phyloP scores from a whole-genome alignment of 495 filamentous ascomycete genomes.

The Hyaloscypha finlandica region DNA sequence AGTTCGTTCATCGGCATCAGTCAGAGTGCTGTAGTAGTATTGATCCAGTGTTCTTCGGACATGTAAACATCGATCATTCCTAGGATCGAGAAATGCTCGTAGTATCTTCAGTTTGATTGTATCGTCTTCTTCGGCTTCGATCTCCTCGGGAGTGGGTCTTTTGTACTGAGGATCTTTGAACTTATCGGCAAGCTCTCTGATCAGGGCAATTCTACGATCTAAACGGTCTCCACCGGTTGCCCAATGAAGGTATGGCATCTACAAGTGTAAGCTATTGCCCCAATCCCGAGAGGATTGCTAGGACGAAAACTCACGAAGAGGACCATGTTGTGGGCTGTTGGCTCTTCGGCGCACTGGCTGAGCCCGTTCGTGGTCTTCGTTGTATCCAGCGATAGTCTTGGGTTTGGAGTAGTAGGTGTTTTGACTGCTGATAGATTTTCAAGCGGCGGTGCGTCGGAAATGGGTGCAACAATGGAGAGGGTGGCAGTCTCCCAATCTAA shows the following conservation, averaged over 20 bases:
- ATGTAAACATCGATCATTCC: not conserved
- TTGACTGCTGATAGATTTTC: not conserved
- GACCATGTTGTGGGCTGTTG: not conserved
- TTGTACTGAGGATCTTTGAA: not conserved
- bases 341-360: not conserved
- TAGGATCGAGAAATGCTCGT: conserved; percentile 1
- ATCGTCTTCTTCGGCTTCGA: not conserved
- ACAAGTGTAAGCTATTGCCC: not conserved
- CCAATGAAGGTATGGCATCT: conserved; percentile 12
- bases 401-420: not conserved
- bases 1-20: not conserved
- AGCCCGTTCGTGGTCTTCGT: not conserved
- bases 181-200: not conserved
- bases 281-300: not conserved
- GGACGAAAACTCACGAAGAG: not conserved
- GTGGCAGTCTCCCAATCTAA: not conserved
- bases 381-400: not conserved
- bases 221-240: conserved; percentile 1
- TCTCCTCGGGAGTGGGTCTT: not conserved
- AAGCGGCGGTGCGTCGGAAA: not conserved
- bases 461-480: not conserved
- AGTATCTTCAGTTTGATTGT: not conserved
- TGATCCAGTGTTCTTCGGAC: conserved; percentile 4
- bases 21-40: not conserved
- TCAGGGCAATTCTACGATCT: not conserved